Percentiles rank a stretch among this genome's conserved stretches.
phyloP scores from a whole-genome alignment of 257 asterid genomes.

The Penstemon eatonii region DNA sequence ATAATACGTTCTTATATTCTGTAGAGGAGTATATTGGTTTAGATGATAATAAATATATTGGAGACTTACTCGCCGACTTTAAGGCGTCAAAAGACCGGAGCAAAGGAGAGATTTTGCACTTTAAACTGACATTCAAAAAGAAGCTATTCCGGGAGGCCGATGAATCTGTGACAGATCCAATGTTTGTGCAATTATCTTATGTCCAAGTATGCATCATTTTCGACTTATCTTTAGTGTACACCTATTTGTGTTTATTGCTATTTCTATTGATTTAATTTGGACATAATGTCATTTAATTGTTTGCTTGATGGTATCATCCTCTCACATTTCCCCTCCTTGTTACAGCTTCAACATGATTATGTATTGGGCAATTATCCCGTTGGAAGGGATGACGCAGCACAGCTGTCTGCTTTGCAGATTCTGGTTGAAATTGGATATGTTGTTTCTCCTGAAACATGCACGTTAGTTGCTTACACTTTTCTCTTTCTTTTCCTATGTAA shows the following conservation, averaged over 20 bases:
- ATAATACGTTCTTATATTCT: slow-evolving; percentile 17
- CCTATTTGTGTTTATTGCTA: slow-evolving; percentile 6
- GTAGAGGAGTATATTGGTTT: slow-evolving; percentile 88
- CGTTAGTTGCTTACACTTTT: slow-evolving; percentile 50
- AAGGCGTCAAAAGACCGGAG: slow-evolving; percentile 92
- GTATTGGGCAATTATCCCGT: slow-evolving; percentile 91
- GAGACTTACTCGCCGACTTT: slow-evolving; percentile 93
- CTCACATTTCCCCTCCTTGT: slow-evolving; percentile 21
- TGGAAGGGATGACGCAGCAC: slow-evolving; percentile 99
- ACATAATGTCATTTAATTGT: slow-evolving; percentile 17
- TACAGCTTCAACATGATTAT: slow-evolving; percentile 96
- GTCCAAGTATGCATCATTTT: slow-evolving; percentile 65
- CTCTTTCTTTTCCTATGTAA: background rate
- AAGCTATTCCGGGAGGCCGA: slow-evolving; percentile 96
- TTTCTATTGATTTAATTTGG: slow-evolving; percentile 8
- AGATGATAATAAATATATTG: slow-evolving; percentile 93
- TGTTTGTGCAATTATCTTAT: slow-evolving; percentile 92
- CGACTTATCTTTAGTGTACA: background rate
- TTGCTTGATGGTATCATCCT: slow-evolving; percentile 23
- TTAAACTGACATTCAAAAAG: slow-evolving; percentile 82
- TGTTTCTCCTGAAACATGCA: slow-evolving; percentile 82
- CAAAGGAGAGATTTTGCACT: slow-evolving; percentile 93
- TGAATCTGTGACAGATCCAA: slow-evolving; percentile 86
- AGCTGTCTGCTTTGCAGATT: slow-evolving; percentile 91
- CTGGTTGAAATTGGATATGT: slow-evolving; percentile 86